phyloP scores from a whole-genome alignment of 2,329 filamentous ascomycete genomes.

The Clonostachys sp. region DNA sequence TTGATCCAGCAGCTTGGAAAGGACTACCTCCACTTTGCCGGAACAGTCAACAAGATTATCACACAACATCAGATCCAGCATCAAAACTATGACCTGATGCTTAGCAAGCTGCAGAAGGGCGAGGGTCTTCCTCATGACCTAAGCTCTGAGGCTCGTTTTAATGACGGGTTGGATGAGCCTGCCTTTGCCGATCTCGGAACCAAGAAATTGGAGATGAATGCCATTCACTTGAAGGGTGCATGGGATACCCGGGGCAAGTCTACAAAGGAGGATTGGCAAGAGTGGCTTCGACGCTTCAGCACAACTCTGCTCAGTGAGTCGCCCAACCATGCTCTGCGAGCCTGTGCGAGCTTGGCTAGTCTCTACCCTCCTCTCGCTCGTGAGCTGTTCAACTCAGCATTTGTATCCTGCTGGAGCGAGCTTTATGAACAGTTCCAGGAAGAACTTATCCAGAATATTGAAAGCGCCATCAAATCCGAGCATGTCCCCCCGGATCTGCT shows the following conservation, averaged over 20 bases:
- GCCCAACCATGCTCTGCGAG: constrained; percentile 88
- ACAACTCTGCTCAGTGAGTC: constrained; percentile 93
- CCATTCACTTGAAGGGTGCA: constrained; percentile 92
- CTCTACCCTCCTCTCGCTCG: constrained; percentile 88
- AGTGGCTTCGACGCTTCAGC: constrained; percentile 96
- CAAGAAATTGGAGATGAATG: constrained; percentile 95
- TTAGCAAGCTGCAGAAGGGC: constrained; percentile 89
- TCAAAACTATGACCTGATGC: constrained; percentile 85
- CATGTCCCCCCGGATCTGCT: constrained; percentile 95
- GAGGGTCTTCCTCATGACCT: constrained; percentile 94
- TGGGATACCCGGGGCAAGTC: constrained; percentile 98
- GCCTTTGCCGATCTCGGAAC: constrained; percentile 78
- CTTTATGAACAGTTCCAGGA: constrained; percentile 96
- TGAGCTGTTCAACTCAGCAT: constrained; percentile 96
- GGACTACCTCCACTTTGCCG: constrained; percentile 92
- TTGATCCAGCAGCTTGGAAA: constrained; percentile 94
- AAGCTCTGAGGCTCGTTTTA: constrained; percentile 78
- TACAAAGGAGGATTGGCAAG: constrained; percentile 97
- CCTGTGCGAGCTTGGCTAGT: constrained; percentile 86
- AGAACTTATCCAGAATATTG: constrained; percentile 91
- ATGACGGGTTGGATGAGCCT: constrained; percentile 73
- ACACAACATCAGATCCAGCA: constrained; percentile 78
- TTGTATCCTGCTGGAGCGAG: constrained; percentile 98
- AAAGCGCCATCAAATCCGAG: constrained; percentile 89
- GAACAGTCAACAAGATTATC: constrained; percentile 85